These are phyloP conservation scores for Rhododendron simsii DNA, from an alignment of 148 eudicot genomes.

Conservation along the genomic window DNA sequence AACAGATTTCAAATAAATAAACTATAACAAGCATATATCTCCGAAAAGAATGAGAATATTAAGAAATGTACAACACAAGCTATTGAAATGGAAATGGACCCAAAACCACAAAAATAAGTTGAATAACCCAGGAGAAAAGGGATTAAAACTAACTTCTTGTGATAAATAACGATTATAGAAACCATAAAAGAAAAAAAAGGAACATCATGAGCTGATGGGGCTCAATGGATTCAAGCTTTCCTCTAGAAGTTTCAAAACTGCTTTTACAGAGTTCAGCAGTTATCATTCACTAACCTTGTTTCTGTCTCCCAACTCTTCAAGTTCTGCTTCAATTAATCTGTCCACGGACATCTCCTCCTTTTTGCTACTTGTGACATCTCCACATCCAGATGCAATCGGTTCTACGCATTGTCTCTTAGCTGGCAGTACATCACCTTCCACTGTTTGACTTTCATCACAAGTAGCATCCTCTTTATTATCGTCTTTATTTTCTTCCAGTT, in stretches of 20 bases:
- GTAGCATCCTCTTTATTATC: conserved; percentile 18
- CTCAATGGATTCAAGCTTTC: background rate
- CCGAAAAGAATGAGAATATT: background rate
- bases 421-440: conserved; percentile 46
- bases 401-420: conserved; percentile 56
- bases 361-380: conserved; percentile 19
- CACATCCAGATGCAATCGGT: conserved; percentile 22
- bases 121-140: background rate
- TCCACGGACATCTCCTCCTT: conserved; percentile 69
- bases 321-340: conserved; percentile 83
- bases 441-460: conserved; percentile 16
- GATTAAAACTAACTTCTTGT: background rate
- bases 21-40: background rate
- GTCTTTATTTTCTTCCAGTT: conserved; percentile 20
- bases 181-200: background rate
- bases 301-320: conserved; percentile 73
- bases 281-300: conserved; percentile 56
- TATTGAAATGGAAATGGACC: background rate
- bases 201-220: background rate
- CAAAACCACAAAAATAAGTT: background rate
- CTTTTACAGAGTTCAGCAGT: background rate
- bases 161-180: background rate
- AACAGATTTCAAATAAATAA: background rate
- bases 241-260: background rate
- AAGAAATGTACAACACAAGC: background rate